Percentiles rank a stretch among this genome's conserved stretches.
phyloP scores from a whole-genome alignment of 2,329 filamentous ascomycete species.

The Diaporthe australafricana region DNA sequence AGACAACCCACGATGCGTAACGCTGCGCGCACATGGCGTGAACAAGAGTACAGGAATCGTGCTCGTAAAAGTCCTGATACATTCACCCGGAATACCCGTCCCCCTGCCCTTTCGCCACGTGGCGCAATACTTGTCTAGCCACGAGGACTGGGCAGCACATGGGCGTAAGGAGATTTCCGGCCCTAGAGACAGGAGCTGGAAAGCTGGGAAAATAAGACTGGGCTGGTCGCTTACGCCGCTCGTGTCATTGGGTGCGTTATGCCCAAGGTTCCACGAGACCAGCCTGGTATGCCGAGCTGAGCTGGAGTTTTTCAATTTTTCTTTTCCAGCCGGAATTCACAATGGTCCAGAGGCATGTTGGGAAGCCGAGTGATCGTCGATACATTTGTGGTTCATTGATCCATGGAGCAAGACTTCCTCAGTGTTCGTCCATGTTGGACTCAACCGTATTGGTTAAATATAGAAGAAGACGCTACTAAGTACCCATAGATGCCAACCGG shows the following conservation, averaged over 20 bases:
- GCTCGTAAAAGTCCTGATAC: neutral
- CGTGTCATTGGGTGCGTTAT: neutral
- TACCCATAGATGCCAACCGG: slow-evolving; percentile 19
- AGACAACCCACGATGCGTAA: neutral
- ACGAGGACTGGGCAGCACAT: neutral
- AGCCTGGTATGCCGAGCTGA: slow-evolving; percentile 3
- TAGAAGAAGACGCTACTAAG: slow-evolving; percentile 10
- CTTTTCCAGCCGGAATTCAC: neutral
- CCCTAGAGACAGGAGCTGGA: neutral
- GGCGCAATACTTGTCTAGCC: neutral
- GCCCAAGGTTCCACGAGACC: neutral
- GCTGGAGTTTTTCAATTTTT: neutral
- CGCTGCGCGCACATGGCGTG: neutral
- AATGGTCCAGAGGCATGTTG: too few species aligned
- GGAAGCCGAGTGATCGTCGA: neutral
- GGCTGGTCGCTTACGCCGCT: slow-evolving; percentile 9
- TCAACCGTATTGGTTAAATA: neutral
- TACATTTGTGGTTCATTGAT: neutral
- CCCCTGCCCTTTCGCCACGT: slow-evolving; percentile 1
- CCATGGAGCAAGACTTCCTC: neutral
- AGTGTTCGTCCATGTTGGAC: neutral
- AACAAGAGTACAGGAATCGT: neutral
- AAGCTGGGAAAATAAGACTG: too few species aligned
- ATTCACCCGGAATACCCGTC: too few species aligned
- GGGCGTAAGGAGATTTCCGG: too few species aligned